A percentile compares a stretch with the other conserved stretches of the same genome.
Conservation (phyloP, 2,329 filamentous ascomycete genomes). For the Xylariales sp. region DNA sequence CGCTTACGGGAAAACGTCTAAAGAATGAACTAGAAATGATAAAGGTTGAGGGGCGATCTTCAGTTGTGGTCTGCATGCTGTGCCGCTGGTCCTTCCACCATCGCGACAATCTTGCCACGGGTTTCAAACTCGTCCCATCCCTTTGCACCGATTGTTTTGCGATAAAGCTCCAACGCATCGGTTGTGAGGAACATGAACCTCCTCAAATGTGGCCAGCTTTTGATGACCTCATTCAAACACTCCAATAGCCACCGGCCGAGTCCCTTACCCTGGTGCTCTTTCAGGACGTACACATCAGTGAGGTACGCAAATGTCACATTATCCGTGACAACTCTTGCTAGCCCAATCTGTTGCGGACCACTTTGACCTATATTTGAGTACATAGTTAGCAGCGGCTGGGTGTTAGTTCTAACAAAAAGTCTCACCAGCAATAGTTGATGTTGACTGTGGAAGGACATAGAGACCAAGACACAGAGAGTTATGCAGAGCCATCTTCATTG, state of each 20-base stretch:
- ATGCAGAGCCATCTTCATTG: constrained; percentile 47
- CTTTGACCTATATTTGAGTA: constrained; percentile 14
- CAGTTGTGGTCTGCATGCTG: constrained; percentile 8
- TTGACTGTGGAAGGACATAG: constrained; percentile 36
- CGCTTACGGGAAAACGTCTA: constrained; percentile 67
- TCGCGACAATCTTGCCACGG: constrained; percentile 25
- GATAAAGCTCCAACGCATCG: constrained; percentile 37
- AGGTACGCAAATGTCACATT: constrained; percentile 64
- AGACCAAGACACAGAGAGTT: constrained; percentile 58
- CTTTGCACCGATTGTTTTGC: constrained; percentile 39
- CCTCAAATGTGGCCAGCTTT: constrained; percentile 47
- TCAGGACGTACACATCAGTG: constrained; percentile 51
- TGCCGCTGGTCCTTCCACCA: constrained; percentile 18
- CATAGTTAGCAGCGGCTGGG: constrained; percentile 6
- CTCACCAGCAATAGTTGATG: constrained; percentile 26
- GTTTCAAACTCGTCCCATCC: constrained; percentile 41
- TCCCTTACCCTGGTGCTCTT: constrained; percentile 44
- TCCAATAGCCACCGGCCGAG: constrained; percentile 51
- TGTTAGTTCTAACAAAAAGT: not conserved
- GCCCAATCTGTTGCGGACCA: constrained; percentile 38
- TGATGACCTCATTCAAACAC: constrained; percentile 42
- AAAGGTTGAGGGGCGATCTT: not conserved
- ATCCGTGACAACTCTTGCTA: constrained; percentile 65
- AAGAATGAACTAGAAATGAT: constrained; percentile 19
- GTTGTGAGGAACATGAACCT: constrained; percentile 52